Conservation (phyloP, 768 basidiomycete genomes). For the Coprinopsis strossmayeri region DNA sequence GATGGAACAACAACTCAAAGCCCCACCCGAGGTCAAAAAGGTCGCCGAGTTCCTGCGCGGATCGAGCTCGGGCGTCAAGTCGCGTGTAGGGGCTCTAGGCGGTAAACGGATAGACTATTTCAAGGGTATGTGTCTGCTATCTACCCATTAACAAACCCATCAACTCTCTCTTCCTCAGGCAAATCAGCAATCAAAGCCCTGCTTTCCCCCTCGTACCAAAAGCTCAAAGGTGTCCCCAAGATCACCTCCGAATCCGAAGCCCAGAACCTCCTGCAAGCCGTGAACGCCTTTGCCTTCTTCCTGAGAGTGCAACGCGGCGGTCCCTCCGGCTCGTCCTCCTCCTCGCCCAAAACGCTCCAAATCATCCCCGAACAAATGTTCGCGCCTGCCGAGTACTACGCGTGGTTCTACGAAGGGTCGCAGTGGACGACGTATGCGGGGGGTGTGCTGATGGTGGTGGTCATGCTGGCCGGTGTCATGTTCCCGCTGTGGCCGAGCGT, state of each 20-base stretch:
- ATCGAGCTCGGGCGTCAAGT: constrained; percentile 82
- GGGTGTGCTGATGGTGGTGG: constrained; percentile 82
- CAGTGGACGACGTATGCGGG: constrained; percentile 92
- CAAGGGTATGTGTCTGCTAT: constrained; percentile 83
- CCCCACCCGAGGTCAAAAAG: constrained; percentile 72
- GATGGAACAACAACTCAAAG: constrained; percentile 73
- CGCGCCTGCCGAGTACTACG: constrained; percentile 78
- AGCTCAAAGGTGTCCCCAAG: constrained; percentile 73
- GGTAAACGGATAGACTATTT: constrained; percentile 97
- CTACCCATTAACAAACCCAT: too few species aligned
- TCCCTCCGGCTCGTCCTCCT: constrained; percentile 53
- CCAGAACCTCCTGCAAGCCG: constrained; percentile 50
- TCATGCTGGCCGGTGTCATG: constrained; percentile 97
- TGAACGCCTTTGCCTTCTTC: constrained; percentile 87
- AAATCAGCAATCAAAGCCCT: constrained; percentile 91
- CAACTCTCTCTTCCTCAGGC: too few species aligned
- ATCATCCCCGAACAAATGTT: constrained; percentile 81
- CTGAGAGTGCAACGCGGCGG: constrained; percentile 82
- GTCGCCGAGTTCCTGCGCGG: constrained; percentile 86
- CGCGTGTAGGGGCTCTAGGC: constrained; percentile 82
- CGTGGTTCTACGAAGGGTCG: constrained; percentile 95
- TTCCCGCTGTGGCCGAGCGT: constrained; percentile 97
- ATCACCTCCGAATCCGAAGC: constrained; percentile 77
- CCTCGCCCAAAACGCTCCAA: constrained; percentile 74
- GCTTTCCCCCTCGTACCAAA: constrained; percentile 86